Evolutionary conservation across 305 asterid species (phyloP).

Genomic region (Caryopteris hybrid): DNA sequence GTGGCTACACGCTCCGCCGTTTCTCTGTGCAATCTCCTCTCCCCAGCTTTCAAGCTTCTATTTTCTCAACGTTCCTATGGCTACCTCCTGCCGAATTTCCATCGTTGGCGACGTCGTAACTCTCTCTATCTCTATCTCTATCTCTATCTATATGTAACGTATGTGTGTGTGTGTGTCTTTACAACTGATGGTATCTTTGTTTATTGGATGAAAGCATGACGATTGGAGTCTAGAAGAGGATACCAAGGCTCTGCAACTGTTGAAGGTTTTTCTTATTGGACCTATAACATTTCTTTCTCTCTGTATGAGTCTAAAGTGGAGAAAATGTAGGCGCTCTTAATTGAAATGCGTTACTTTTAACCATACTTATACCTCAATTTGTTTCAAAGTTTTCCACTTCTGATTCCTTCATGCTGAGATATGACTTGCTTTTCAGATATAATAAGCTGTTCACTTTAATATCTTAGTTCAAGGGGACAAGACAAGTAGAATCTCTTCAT

Average conservation of each 20-base stretch:
- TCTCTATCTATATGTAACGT: too few species aligned
- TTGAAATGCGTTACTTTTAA: not conserved
- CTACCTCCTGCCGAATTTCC: slow-evolving; percentile 59
- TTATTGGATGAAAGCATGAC: slow-evolving; percentile 58
- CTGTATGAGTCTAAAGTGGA: not conserved
- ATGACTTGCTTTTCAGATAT: too few species aligned
- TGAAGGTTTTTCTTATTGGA: slow-evolving; percentile 43
- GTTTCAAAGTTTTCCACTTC: not conserved
- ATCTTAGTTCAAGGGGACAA: not conserved
- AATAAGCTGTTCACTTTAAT: not conserved
- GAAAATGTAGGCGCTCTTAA: not conserved
- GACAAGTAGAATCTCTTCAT: not conserved
- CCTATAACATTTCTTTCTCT: not conserved
- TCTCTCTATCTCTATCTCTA: slow-evolving; percentile 3
- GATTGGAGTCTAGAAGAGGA: slow-evolving; percentile 88
- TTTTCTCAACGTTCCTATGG: slow-evolving; percentile 34
- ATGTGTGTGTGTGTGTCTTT: not conserved
- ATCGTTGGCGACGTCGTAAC: slow-evolving; percentile 82
- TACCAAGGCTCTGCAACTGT: slow-evolving; percentile 65
- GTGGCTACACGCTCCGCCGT: slow-evolving; percentile 51
- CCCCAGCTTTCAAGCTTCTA: slow-evolving; percentile 17
- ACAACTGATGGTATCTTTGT: not conserved
- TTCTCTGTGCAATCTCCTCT: slow-evolving; percentile 28
- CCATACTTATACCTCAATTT: not conserved
- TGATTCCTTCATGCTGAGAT: too few species aligned